These are phyloP conservation scores for Elongisporangium prolatum DNA, from an alignment of 352 stramenopile species.

Conservation along the genomic window DNA sequence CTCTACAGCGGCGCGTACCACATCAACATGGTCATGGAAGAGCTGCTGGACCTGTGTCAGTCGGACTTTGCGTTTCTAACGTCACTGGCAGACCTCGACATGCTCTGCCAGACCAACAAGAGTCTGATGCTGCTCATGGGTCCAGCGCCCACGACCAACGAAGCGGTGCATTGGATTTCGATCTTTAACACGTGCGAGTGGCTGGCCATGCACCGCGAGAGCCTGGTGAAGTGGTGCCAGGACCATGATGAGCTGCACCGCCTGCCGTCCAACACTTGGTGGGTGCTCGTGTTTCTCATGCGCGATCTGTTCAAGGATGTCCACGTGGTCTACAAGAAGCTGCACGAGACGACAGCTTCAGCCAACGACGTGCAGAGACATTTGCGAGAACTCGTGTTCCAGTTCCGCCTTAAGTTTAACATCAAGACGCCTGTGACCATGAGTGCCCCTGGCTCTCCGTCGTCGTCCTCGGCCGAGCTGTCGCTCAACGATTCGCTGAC, in stretches of 20 bases:
- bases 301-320: conserved; percentile 48
- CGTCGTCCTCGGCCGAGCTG: conserved; percentile 1
- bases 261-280: conserved; percentile 24
- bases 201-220: conserved; percentile 38
- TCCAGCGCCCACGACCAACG: conserved; percentile 2
- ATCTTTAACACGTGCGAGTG: conserved; percentile 37
- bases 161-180: conserved; percentile 25
- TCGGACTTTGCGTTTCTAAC: conserved; percentile 30
- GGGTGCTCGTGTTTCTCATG: conserved; percentile 41
- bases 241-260: conserved; percentile 17
- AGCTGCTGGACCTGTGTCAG: conserved; percentile 36
- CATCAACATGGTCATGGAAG: conserved; percentile 36
- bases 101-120: conserved; percentile 18
- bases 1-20: conserved; percentile 35
- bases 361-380: conserved; percentile 41
- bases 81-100: conserved; percentile 29
- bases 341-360: conserved; percentile 15
- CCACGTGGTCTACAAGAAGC: conserved; percentile 23
- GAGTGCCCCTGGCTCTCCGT: not conserved
- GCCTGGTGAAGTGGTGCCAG: conserved; percentile 30
- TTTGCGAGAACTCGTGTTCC: conserved; percentile 38
- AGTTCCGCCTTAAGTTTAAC: conserved; percentile 48
- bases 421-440: conserved; percentile 18
- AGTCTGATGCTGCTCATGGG: conserved; percentile 19
- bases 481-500: conserved; percentile 8